phyloP scores from a whole-genome alignment of 2,329 filamentous ascomycete species.

The Diplodia seriata region DNA sequence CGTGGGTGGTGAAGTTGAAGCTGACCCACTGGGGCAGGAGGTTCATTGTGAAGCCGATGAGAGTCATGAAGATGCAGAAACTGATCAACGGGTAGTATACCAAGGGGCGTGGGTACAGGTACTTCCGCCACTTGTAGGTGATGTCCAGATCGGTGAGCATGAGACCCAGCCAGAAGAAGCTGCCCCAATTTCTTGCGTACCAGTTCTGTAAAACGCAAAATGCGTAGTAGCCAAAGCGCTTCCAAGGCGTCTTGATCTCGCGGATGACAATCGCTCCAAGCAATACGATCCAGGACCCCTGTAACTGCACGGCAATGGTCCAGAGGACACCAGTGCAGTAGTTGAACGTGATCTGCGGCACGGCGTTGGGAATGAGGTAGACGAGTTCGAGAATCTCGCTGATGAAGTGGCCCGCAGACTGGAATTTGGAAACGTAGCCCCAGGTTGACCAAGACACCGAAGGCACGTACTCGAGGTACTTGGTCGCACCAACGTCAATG shows the following conservation, averaged over 20 bases:
- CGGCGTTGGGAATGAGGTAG: constrained; percentile 57
- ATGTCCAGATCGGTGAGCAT: constrained; percentile 56
- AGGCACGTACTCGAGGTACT: constrained; percentile 54
- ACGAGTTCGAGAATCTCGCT: constrained; percentile 54
- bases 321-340: constrained; percentile 60
- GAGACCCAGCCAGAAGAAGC: constrained; percentile 55
- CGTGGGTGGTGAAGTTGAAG: constrained; percentile 50
- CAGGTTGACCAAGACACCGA: constrained; percentile 57
- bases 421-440: constrained; percentile 53
- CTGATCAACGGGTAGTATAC: constrained; percentile 49
- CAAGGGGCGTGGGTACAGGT: constrained; percentile 44
- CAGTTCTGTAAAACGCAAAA: constrained; percentile 55
- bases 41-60: constrained; percentile 47
- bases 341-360: constrained; percentile 56
- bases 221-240: constrained; percentile 54
- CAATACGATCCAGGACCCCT: constrained; percentile 56
- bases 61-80: constrained; percentile 42
- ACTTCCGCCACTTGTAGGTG: constrained; percentile 54
- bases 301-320: constrained; percentile 59
- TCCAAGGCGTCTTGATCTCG: constrained; percentile 56
- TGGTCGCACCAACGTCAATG: constrained; percentile 53
- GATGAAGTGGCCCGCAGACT: constrained; percentile 53
- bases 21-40: constrained; percentile 46
- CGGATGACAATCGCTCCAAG: constrained; percentile 53
- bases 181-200: constrained; percentile 57